These are phyloP conservation scores for Diplodia seriata DNA, from an alignment of 2,329 filamentous ascomycete genomes.

Conservation along the genomic window DNA sequence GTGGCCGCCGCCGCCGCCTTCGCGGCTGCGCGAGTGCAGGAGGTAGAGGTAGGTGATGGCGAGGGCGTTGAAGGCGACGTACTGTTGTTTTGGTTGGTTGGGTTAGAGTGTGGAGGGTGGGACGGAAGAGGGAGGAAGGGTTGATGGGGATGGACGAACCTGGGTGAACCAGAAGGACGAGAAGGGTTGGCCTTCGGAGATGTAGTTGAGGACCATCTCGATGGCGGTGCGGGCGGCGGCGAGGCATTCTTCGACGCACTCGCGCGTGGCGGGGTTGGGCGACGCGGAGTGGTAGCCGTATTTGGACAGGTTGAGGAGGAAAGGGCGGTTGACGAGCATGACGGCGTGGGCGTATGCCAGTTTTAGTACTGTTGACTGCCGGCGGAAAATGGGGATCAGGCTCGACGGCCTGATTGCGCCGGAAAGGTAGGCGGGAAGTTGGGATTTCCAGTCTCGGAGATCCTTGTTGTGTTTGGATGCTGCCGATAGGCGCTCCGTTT, in stretches of 20 bases:
- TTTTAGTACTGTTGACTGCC: constrained; percentile 26
- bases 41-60: constrained; percentile 57
- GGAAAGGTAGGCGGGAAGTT: constrained; percentile 52
- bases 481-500: constrained; percentile 47
- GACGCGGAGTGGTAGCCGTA: constrained; percentile 37
- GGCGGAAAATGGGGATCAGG: constrained; percentile 54
- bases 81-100: constrained; percentile 40
- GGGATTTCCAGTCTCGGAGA: constrained; percentile 44
- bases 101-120: neutral
- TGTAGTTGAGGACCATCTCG: constrained; percentile 40
- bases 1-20: constrained; percentile 8
- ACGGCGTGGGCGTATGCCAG: constrained; percentile 43
- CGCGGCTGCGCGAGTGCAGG: constrained; percentile 41
- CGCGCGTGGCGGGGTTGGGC: constrained; percentile 52
- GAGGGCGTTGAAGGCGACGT: constrained; percentile 58
- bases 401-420: constrained; percentile 54
- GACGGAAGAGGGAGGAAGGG: neutral
- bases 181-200: constrained; percentile 39
- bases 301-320: constrained; percentile 36
- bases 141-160: neutral
- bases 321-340: constrained; percentile 46
- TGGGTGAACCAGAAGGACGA: constrained; percentile 57
- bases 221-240: constrained; percentile 49
- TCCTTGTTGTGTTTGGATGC: constrained; percentile 50
- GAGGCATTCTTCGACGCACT: constrained; percentile 36